These are phyloP conservation scores for Starmerella riodocensis DNA, from an alignment of 805 yeast genomes.

Conservation along the genomic window DNA sequence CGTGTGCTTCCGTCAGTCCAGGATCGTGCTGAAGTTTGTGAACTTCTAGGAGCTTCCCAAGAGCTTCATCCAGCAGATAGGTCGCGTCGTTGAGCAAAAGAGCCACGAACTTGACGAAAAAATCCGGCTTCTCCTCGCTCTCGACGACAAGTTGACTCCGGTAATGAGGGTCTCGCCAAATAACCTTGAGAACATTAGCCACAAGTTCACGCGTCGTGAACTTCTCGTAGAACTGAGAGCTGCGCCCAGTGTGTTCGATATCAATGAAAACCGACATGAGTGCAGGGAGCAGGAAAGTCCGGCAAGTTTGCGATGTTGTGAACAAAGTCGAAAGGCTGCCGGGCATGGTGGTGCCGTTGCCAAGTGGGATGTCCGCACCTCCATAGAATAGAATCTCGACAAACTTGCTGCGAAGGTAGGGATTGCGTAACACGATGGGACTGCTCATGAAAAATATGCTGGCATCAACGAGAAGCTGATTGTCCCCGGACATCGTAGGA, in stretches of 20 bases:
- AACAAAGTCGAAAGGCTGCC: conserved; percentile 65
- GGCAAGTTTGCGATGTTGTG: conserved; percentile 48
- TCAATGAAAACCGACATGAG: conserved; percentile 82
- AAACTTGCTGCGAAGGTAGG: conserved; percentile 77
- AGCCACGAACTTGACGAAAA: conserved; percentile 85
- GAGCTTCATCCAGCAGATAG: conserved; percentile 77
- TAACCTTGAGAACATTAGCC: conserved; percentile 63
- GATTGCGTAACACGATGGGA: conserved; percentile 56
- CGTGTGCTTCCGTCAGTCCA: neutral
- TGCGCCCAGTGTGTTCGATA: conserved; percentile 91
- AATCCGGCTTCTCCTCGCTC: conserved; percentile 56
- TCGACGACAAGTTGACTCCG: conserved; percentile 55
- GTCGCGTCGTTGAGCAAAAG: conserved; percentile 85
- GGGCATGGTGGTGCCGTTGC: conserved; percentile 19
- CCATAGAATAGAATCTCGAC: conserved; percentile 74
- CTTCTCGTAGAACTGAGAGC: conserved; percentile 90
- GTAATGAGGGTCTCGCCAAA: conserved; percentile 67
- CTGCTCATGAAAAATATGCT: conserved; percentile 68
- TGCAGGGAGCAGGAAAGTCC: conserved; percentile 60
- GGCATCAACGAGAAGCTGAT: conserved; percentile 46
- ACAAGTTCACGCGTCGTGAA: conserved; percentile 82
- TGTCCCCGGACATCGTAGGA: conserved; percentile 7
- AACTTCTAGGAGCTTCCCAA: conserved; percentile 63
- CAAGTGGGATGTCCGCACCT: conserved; percentile 37
- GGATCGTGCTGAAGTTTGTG: conserved; percentile 62